Base-by-base conservation (phyloP, 192 early-diverging fungal species). In the Phlyctochytrium planicorne region DNA sequence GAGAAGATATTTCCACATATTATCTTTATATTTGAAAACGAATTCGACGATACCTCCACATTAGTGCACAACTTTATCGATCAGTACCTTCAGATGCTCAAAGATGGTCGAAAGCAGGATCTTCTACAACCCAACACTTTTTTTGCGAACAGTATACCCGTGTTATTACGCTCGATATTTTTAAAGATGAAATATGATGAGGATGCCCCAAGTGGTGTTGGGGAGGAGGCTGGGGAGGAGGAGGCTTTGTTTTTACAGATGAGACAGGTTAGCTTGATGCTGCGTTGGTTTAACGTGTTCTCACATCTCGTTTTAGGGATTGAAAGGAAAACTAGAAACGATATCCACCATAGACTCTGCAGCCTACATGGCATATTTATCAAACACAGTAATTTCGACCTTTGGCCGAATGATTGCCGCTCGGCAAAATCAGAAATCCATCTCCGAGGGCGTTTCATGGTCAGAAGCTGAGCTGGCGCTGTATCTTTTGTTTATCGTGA, bases 121-220 rank as follows among this genome's bases (percentile, higher is more conserved):
- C 40, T 30, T 10, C n/a, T 2, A 10, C 40, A 66, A 29, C 10
- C n/a, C 20, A n/a, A 16, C 10, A 29, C 56, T 3, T 60, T 40
- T 31, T 33, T 72, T 0, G 61, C 52, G 27, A 72, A 79, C 30
- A 77, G 71, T 56, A 34, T 82, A 3, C 30, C 63, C 12, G 73
- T 62, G 12, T 75, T 93, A 33, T 73, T 94, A 35, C 77, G 81
- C 30, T 84, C 87, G 0, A 75, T 96, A 35, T 84, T 94, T 16
- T 72, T 85, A 32, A 96, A 96, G 82, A 91, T 95, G 85, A 93
- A 93, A 79, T 96, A 93, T 67, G 84, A 91, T 77, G 90, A 92
- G 32, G 92, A 94, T 53, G 91, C 88, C 60, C 82, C 88, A 17
- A 34, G 86, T 84, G 84, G 81, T 17, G 76, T 83, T 62, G 90